These are phyloP conservation scores for Blastomyces gilchristii DNA, from an alignment of 2,329 filamentous ascomycete genomes.

Conservation along the genomic window DNA sequence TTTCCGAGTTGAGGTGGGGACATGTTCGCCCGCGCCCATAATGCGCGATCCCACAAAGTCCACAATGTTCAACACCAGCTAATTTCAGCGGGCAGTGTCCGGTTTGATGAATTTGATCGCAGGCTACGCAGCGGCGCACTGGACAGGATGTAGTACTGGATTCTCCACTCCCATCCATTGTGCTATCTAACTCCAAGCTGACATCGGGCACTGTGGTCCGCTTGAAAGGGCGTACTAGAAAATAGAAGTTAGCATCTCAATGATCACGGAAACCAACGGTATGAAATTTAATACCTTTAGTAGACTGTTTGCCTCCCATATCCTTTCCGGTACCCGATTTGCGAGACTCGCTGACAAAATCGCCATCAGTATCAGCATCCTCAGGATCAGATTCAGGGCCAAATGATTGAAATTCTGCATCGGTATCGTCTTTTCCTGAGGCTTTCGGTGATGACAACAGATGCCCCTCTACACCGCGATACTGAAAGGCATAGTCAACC, in stretches of 20 bases:
- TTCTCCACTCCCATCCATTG: conserved; percentile 16
- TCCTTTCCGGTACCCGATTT: conserved; percentile 5
- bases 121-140: conserved; percentile 42
- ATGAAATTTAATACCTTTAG: background rate
- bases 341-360: conserved; percentile 16
- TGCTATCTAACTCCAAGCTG: conserved; percentile 6
- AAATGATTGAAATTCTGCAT: conserved; percentile 11
- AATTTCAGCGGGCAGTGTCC: conserved; percentile 54
- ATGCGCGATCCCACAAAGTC: conserved; percentile 54
- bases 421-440: conserved; percentile 8
- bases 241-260: background rate
- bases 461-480: conserved; percentile 21
- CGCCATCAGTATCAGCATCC: conserved; percentile 21
- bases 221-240: conserved; percentile 29
- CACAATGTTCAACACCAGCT: conserved; percentile 51
- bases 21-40: conserved; percentile 48
- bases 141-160: conserved; percentile 7
- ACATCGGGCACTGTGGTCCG: conserved; percentile 24
- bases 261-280: background rate
- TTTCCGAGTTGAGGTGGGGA: conserved; percentile 52
- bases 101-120: conserved; percentile 42
- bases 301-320: background rate
- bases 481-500: conserved; percentile 39
- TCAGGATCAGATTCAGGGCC: conserved; percentile 20
- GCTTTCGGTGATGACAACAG: conserved; percentile 13